Base-by-base conservation (phyloP, 306 rosid genomes). In the Lathyrus aphaca region DNA sequence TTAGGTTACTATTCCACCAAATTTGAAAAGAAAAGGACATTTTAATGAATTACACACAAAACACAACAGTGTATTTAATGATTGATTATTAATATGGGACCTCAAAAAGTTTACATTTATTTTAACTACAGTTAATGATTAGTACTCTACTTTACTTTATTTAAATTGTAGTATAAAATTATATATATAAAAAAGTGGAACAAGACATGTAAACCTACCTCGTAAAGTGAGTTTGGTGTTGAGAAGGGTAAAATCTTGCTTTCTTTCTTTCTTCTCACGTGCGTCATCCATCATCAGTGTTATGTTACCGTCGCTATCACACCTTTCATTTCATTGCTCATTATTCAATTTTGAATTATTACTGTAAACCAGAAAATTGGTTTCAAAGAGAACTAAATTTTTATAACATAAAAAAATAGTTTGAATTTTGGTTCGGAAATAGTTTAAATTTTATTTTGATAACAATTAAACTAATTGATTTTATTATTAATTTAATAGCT, bases 241-340 rank as follows among this genome's bases (percentile, higher is more conserved):
- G 82, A 71, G 84, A 56, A 79, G 79, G 80, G 68, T 57, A 82
- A 80, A 84, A 71, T 69, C 80, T 53, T 83, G 57, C 82, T 86
- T 80, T 83, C 88, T 77, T 74, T 46, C 87, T 66, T 76, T 73
- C 79, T 79, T 76, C 89, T 77, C 87, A 88, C 95, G 89, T 88
- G 89, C 95, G 85, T 82, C 91, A 82, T 86, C 87, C 59, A 53
- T 53, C 59, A 38, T 49, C 46, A 16, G 3, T 66, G 16, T 64
- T 83, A 45, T 66, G 16, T 64, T 83, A 45, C 75, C 50, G 21
- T 72, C 62, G 8, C 65, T 45, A 38, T 48, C 72, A n/a, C n/a
- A 57, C 44, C 66, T 16, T 10, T 62, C 68, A 62, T 61, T 16
- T 10, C n/a, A 35, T 35, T 35, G 39, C 39, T 35, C 3, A 35